Evolutionary conservation across 2,329 filamentous ascomycete species (phyloP).

Genomic region (Claviceps pazoutovae): DNA sequence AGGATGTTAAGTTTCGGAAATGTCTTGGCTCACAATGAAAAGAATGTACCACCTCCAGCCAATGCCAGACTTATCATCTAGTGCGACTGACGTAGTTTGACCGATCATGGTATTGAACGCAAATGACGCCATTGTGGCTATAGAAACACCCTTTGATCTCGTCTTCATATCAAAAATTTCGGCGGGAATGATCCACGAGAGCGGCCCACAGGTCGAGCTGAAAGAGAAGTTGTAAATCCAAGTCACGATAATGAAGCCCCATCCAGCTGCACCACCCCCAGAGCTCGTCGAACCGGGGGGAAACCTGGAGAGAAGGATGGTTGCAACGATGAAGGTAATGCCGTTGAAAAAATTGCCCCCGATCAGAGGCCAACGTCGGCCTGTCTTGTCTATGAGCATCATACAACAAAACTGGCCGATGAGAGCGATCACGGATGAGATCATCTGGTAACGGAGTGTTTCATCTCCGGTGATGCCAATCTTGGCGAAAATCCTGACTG

Average conservation of each 20-base stretch:
- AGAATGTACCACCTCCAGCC: constrained; percentile 1
- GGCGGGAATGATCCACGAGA: not conserved
- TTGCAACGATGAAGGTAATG: not conserved
- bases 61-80: not conserved
- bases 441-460: not conserved
- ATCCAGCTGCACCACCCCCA: not conserved
- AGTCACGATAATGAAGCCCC: not conserved
- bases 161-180: not conserved
- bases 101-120: not conserved
- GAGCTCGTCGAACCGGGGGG: not conserved
- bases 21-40: not conserved
- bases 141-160: not conserved
- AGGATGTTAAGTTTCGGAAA: not conserved
- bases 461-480: not conserved
- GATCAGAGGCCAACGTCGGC: not conserved
- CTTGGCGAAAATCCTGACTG: not conserved
- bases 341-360: not conserved
- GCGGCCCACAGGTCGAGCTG: not conserved
- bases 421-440: not conserved
- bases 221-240: constrained; percentile 1
- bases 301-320: not conserved
- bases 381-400: not conserved
- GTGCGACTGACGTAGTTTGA: not conserved
- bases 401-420: not conserved
- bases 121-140: not conserved